Evolutionary conservation across 345 rosid species (phyloP), one percentile per base, ranked within the genome.

Genomic region (Nasturtium officinale): DNA sequence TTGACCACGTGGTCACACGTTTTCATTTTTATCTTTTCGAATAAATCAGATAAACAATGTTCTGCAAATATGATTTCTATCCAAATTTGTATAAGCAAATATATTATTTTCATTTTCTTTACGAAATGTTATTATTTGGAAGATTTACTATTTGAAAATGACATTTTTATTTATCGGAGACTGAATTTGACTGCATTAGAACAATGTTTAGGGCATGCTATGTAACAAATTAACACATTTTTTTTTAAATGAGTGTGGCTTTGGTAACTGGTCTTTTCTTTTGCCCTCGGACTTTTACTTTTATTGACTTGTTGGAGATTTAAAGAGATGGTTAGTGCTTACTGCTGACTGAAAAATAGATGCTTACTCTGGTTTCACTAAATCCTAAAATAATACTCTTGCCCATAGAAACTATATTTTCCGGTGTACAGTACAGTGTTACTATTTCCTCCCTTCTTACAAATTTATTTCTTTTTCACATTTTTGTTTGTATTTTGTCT

Each of bases 241-340:
- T 11, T 12, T 15, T n/a, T n/a, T n/a, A n/a, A n/a, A 25, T 25
- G 11, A 60, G 15, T 46, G 32, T 33, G 23, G 53, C 76, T 71
- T 71, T 51, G 69, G 54, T 61, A 38, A 61, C 16, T 61, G 53
- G 61, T 71, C 76, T 51, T 71, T 71, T 12, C 75, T 61, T 71
- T 61, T 38, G 43, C 61, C 35, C 32, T 61, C n/a, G 0, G n/a
- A 51, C 67, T 35, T 61, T 72, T 7, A 51, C 42, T 51, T 61
- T 72, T 61, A 40, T 72, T 32, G 59, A 33, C 40, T 16, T 59
- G 16, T 47, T 18, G 10, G 30, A 65, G 58, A 51, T 20, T 16
- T 17, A 26, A 16, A 45, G 7, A 16, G 0, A 56, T 29, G 7
- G 5, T 30, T 46, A 13, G 28, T 40, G 35, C 25, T 23, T 1